Base-by-base conservation (phyloP, 1,284 basidiomycete species). In the Rhodotorula sp. region DNA sequence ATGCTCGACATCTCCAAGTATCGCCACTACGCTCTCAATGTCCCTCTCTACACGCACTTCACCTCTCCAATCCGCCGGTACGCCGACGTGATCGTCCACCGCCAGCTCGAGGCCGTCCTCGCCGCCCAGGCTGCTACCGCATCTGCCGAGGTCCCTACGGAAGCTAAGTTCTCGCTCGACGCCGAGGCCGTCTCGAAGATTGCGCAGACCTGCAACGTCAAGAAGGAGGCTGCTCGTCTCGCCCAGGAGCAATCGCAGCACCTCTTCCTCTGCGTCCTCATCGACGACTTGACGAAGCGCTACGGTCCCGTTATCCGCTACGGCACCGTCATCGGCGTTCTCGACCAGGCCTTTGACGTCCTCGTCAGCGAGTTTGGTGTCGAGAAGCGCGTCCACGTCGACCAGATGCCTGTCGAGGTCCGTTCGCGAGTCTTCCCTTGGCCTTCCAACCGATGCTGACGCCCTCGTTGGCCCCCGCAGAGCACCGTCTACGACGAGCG, bases 1-100 rank as follows among this genome's bases (percentile, higher is more conserved):
- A 96, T 98, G 92, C 85, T 99, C 76, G 96, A 99, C 81, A 99
- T 99, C 78, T 92, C 94, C 55, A 98, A 99, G 83, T 99, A 98
- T 80, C 83, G 86, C 47, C 96, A 99, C 82, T 98, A 92, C 80
- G 89, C 94, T 2, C 84, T 99, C 76, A 95, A 89, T 77, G 84
- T 88, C 11, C 94, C 96, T 13, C 84, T 99, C 61, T 99, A 99
- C 84, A 96, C 94, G 32, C 95, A 99, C 81, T 99, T 97, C 82
- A 96, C 94, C 67, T 82, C 74, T 39, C 70, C 67, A 10, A 75
- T 76, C 54, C 74, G 75, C 53, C 64, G 74, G 32, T 96, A 94
- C 79, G 94, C 95, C 68, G 96, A 99, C 80, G 84, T 99, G 57
- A 84, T 98, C 64, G 94, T 97, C 24, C 96, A 99, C 79, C 92